phyloP scores from a whole-genome alignment of 75 land plant genomes.

The Selaginella tamariscina region DNA sequence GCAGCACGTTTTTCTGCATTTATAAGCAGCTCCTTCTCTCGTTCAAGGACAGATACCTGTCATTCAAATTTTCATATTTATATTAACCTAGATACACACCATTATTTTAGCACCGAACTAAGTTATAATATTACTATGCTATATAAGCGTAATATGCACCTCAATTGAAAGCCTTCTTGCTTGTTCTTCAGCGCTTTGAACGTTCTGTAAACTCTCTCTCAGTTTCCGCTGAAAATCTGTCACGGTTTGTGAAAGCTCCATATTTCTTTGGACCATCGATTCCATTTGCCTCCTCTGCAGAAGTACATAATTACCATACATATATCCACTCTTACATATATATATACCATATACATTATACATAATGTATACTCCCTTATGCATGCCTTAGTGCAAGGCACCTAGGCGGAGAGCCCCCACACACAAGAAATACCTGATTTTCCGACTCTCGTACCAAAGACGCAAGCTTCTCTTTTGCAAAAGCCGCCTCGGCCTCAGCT shows the following conservation, averaged over 20 bases:
- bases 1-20: slow-evolving; percentile 66
- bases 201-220: slow-evolving; percentile 53
- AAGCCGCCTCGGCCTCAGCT: slow-evolving; percentile 46
- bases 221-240: slow-evolving; percentile 61
- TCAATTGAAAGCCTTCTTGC: slow-evolving; percentile 60
- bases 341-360: too few species aligned
- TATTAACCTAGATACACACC: background rate
- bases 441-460: slow-evolving; percentile 55
- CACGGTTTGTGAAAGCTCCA: slow-evolving; percentile 62
- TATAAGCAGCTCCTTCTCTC: slow-evolving; percentile 56
- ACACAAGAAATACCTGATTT: slow-evolving; percentile 41
- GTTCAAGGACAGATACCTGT: slow-evolving; percentile 58
- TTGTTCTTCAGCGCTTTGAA: slow-evolving; percentile 55
- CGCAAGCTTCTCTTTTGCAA: slow-evolving; percentile 53
- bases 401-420: background rate
- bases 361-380: too few species aligned
- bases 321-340: too few species aligned
- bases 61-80: background rate
- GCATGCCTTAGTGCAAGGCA: too few species aligned
- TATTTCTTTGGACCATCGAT: slow-evolving; percentile 55
- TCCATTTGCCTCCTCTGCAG: slow-evolving; percentile 52
- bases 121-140: background rate
- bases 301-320: too few species aligned
- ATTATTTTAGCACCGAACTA: background rate
- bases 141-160: slow-evolving; percentile 26